Evolutionary conservation across 495 filamentous ascomycete species (phyloP), one percentile per base, ranked within the genome.

Genomic region (Letharia lupina): DNA sequence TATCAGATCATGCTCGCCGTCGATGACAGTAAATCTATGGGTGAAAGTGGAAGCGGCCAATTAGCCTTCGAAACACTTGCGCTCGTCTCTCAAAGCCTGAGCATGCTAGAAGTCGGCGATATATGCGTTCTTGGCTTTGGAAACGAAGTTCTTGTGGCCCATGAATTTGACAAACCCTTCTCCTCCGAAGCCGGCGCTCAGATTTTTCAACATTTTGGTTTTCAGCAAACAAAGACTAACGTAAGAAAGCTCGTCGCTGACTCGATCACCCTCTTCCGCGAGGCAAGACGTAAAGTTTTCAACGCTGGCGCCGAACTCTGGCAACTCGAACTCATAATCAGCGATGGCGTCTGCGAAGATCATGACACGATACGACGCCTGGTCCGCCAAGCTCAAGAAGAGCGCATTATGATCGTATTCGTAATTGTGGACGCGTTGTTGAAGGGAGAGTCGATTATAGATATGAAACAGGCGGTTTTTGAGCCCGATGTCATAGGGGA

Each of bases 1-100:
- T 98, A 98, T 75, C 95, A 99, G 74, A 92, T 99, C 75, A 85
- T 98, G 80, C 87, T 99, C 52, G 93, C 95, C 44, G 90, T 99
- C 44, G 95, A 99, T 76, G 95, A 99, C 77, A 91, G 88, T 70
- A 91, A 88, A 71, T 91, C 86, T 64, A 99, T 99, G 95, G 83
- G 86, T 6, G 89, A 93, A 64, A 87, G 84, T 65, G 83, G 84
- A 10, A 82, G 79, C 71, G 82, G 79, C 1, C 77, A 84, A 44
- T 82, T 99, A 3, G 94, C 95, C 0, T 90, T 99, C 65, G 90
- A 96, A 70, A 96, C 92, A 0, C 84, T 98, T 12, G 91, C 93
- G 39, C 89, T 99, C 67, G 87, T 98, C 40, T 84, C 90, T 9
- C 89, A 91, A 65, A 85, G 86, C 50, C 80, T 99, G 23, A 88